These are phyloP conservation scores for Cryptosporidium sp. DNA, from an alignment of 169 alveolate genomes.

Conservation along the genomic window DNA sequence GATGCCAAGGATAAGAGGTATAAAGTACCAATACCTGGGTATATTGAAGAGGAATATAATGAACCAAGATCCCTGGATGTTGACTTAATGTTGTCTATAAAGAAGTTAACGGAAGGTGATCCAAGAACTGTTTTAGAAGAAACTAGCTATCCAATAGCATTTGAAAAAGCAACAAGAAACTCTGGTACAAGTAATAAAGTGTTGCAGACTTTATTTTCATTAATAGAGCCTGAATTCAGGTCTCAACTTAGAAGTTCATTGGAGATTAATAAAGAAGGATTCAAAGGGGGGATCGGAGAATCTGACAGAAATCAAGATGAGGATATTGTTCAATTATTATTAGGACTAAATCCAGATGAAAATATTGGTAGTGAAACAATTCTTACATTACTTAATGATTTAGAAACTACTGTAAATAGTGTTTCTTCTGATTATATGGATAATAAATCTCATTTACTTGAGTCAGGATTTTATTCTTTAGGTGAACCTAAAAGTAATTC, in stretches of 20 bases:
- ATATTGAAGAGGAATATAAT: slow-evolving; percentile 63
- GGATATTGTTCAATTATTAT: slow-evolving; percentile 33
- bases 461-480: neutral
- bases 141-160: slow-evolving; percentile 55
- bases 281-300: neutral
- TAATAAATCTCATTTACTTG: neutral
- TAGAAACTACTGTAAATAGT: neutral
- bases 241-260: neutral
- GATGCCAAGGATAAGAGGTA: slow-evolving; percentile 1
- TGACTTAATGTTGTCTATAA: slow-evolving; percentile 55
- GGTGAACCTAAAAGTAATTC: neutral
- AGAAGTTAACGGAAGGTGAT: slow-evolving; percentile 50
- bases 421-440: slow-evolving; percentile 1
- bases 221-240: slow-evolving; percentile 21
- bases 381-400: slow-evolving; percentile 33
- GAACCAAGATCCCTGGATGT: slow-evolving; percentile 68
- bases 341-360: slow-evolving; percentile 68
- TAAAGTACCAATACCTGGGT: slow-evolving; percentile 61
- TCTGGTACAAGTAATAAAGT: slow-evolving; percentile 9
- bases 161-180: slow-evolving; percentile 36
- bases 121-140: slow-evolving; percentile 70
- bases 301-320: slow-evolving; percentile 24
- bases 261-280: neutral
- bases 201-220: slow-evolving; percentile 27
- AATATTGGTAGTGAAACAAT: slow-evolving; percentile 55